Conservation (phyloP, 2,329 filamentous ascomycete genomes). For the Fusarium chaquense region DNA sequence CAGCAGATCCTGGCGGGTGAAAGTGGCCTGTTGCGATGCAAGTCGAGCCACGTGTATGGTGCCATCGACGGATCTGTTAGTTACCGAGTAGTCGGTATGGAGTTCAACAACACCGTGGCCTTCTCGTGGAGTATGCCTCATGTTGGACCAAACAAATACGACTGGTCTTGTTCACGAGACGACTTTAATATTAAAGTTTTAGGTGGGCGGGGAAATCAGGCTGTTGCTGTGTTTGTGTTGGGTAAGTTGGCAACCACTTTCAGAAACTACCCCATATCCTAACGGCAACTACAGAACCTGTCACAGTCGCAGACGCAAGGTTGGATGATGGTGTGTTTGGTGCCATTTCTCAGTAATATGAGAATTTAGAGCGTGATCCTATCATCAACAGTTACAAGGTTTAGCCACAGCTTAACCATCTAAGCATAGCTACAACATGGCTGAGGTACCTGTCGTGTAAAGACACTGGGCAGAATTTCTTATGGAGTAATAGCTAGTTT, state of each 20-base stretch:
- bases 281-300: not conserved
- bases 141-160: slow-evolving; percentile 14
- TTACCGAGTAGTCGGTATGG: slow-evolving; percentile 11
- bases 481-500: too few species aligned
- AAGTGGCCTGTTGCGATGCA: slow-evolving; percentile 26
- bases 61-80: slow-evolving; percentile 15
- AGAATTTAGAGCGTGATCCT: not conserved
- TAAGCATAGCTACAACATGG: too few species aligned
- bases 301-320: not conserved
- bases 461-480: too few species aligned
- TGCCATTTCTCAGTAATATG: not conserved
- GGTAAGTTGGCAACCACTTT: slow-evolving; percentile 1
- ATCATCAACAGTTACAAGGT: too few species aligned
- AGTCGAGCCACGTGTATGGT: slow-evolving; percentile 11
- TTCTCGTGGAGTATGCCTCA: slow-evolving; percentile 15
- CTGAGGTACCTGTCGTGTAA: too few species aligned
- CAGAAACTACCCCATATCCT: not conserved
- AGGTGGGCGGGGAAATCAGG: slow-evolving; percentile 9
- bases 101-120: not conserved
- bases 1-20: slow-evolving; percentile 17
- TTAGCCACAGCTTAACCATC: not conserved
- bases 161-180: not conserved
- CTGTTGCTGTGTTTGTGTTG: slow-evolving; percentile 27
- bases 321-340: slow-evolving; percentile 2
- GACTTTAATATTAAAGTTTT: slow-evolving; percentile 11